Percentiles rank a stretch among this genome's conserved stretches.
Conservation (phyloP, 257 asterid genomes). For the Capsicum pubescens region DNA sequence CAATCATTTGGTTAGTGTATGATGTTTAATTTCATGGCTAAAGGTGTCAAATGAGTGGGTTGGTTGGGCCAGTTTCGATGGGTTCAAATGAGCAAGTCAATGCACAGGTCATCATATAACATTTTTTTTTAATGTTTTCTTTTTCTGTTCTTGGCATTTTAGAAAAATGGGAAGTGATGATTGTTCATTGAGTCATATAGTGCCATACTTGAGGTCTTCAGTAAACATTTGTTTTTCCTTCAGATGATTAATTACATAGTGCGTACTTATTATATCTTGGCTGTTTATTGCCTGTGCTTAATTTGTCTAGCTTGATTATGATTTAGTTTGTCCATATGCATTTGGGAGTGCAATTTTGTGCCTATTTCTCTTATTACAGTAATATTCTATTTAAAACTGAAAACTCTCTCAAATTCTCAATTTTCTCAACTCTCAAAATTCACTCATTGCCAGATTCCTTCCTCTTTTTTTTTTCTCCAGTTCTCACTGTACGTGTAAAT, state of each 20-base stretch:
- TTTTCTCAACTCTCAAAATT: not conserved
- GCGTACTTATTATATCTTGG: not conserved
- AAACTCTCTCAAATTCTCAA: not conserved
- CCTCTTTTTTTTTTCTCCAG: not conserved
- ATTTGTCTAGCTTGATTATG: not conserved
- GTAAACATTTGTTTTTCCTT: not conserved
- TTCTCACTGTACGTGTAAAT: not conserved
- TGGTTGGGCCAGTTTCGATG: not conserved
- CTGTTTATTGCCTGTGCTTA: not conserved
- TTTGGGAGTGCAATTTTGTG: not conserved
- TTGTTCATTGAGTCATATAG: not conserved
- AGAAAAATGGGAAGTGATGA: not conserved
- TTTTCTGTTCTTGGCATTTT: not conserved
- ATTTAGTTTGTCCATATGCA: not conserved
- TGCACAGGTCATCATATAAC: not conserved
- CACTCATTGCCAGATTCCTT: not conserved
- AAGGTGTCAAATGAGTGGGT: not conserved
- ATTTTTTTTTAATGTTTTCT: not conserved
- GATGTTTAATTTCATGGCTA: not conserved
- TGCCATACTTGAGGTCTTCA: not conserved
- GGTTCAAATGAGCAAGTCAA: not conserved
- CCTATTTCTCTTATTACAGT: not conserved
- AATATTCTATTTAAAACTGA: not conserved
- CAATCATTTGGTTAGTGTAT: not conserved
- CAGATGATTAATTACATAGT: not conserved